Evolutionary conservation across 2,329 filamentous ascomycete species (phyloP), one percentile per base, ranked within the genome.

Genomic region (Epichloe uncinata): DNA sequence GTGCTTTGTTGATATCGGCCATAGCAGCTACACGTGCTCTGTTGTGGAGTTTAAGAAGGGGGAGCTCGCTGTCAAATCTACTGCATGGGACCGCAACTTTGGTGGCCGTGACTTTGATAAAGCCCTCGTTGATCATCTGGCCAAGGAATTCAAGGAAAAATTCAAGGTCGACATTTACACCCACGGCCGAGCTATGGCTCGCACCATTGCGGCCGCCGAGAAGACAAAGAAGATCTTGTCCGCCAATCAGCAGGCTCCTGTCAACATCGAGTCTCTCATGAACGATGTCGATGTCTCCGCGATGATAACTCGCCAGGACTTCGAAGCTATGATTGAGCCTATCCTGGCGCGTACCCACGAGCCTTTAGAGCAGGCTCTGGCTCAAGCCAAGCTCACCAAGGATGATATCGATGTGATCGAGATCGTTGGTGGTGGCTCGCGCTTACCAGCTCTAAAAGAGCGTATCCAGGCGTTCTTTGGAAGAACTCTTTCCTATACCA

Each of bases 261-360:
- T 98, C 68, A 97, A 90, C 77, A 94, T 98, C 62, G 93, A 98
- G 75, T 96, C 90, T 36, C 76, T 98, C 59, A 97, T 98, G 90
- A 94, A 97, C 70, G 93, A 98, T 66, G 75, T 95, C 54, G 93
- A 98, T 66, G 93, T 95, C 37, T 81, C 80, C 49, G 75, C 85
- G 53, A 85, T 95, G 78, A 78, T 98, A 63, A 96, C 91, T 67
- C 85, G 93, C 56, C 87, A 95, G 64, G 91, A 97, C 66, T 82
- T 98, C 51, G 93, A 98, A 75, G 82, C 84, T 55, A 82, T 98
- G 67, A 81, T 96, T 55, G 81, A 87, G 73, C 88, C 90, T 42
- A 76, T 97, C 48, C 76, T 98, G 36, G 75, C 78, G 60, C 83
- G 87, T 58, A 78, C 81, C 53, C 81, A 82, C 48, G 64, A 69